Base-by-base conservation (phyloP, 164 flowering plant genomes). In the Chimonanthus praecox region DNA sequence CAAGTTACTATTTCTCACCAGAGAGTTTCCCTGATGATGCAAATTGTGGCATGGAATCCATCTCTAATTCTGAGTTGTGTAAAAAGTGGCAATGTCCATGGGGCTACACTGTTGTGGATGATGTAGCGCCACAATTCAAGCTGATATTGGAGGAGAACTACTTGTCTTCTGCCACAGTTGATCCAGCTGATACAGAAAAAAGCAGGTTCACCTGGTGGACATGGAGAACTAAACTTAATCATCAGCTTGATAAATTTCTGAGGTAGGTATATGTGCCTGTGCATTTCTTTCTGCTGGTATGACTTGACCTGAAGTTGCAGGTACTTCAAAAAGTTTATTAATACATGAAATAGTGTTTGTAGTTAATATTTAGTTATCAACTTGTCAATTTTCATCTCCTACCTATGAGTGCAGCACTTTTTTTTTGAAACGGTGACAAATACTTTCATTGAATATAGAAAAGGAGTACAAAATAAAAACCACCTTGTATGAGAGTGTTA, bases 1-100 rank as follows among this genome's bases (percentile, higher is more conserved):
- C 43, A 65, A 61, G 65, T 64, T 75, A 45, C 67, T 61, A 49
- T 45, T 73, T 63, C 62, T 74, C 6, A 20, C 70, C 73, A 81
- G 85, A 82, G 76, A 73, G 50, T 71, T 74, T 83, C 71, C 87
- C 80, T 71, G 90, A 83, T 75, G 85, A 80, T 68, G 73, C 71
- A 51, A 71, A 21, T 64, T 80, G 80, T 73, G 73, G 50, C 45
- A 68, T 60, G 45, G 79, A 51, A 15, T 65, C 76, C 16, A 33
- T 75, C 45, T 62, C 70, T 21, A 54, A 60, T 46, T 78, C 64
- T 21, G 67, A 75, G 16, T 68, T 51, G 8, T 73, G 44, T 61
- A 83, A 81, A 73, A 78, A 69, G 47, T 93, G 99, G 99, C 78
- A 43, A 20, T 95, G 98, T 70, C 98, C 99, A n/a, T 95, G 99